A percentile compares a stretch with the other conserved stretches of the same genome.
phyloP scores from a whole-genome alignment of 2,329 filamentous ascomycete genomes.

The Karstenula rhodostoma region DNA sequence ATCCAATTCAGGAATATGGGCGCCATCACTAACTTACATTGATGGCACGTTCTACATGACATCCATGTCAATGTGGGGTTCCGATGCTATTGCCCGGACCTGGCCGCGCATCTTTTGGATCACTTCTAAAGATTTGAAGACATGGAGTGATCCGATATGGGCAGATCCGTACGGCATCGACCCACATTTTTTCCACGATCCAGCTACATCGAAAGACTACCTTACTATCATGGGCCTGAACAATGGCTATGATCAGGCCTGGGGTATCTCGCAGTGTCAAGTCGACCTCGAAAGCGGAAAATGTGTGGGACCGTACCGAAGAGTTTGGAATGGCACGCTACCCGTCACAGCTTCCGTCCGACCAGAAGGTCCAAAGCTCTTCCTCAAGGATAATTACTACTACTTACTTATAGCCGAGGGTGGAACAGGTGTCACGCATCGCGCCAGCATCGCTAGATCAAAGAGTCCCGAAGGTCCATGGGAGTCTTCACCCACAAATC shows the following conservation, averaged over 20 bases:
- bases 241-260: not conserved
- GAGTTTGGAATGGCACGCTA: slow-evolving; percentile 45
- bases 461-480: slow-evolving; percentile 39
- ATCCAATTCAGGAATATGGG: slow-evolving; percentile 43
- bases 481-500: slow-evolving; percentile 4
- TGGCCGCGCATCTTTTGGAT: slow-evolving; percentile 5
- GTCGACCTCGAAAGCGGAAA: slow-evolving; percentile 31
- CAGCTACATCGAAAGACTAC: slow-evolving; percentile 1
- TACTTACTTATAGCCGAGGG: slow-evolving; percentile 46
- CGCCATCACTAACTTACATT: slow-evolving; percentile 49
- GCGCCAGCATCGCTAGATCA: slow-evolving; percentile 42
- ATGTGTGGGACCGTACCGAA: slow-evolving; percentile 15
- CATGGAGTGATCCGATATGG: slow-evolving; percentile 2
- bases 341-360: slow-evolving; percentile 17
- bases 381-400: slow-evolving; percentile 44
- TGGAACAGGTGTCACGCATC: slow-evolving; percentile 41
- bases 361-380: slow-evolving; percentile 47
- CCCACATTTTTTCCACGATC: slow-evolving; percentile 2
- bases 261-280: slow-evolving; percentile 7
- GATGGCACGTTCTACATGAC: slow-evolving; percentile 50
- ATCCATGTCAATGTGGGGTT: slow-evolving; percentile 23
- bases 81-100: not conserved
- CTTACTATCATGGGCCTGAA: slow-evolving; percentile 6
- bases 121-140: slow-evolving; percentile 1
- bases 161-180: slow-evolving; percentile 7